Evolutionary conservation across 192 early-diverging fungal species (phyloP).

Genomic region (Backusella morwellensis): DNA sequence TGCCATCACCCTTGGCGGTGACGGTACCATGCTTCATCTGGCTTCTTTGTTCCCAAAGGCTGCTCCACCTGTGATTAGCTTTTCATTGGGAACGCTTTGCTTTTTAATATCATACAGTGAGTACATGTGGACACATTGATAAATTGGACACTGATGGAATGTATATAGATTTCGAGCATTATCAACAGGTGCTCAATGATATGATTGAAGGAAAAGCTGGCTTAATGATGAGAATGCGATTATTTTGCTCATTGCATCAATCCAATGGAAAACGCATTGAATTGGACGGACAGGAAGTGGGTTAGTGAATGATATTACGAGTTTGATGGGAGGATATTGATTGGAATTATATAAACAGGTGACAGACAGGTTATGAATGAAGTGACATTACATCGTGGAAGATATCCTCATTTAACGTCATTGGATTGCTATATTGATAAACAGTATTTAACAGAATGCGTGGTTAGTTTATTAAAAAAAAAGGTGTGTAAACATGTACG

Average conservation of each 20-base stretch:
- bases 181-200: conserved; percentile 51
- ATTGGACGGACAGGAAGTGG: conserved; percentile 46
- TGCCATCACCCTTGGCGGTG: conserved; percentile 90
- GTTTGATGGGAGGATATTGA: background rate
- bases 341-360: conserved; percentile 5
- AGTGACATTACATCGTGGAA: conserved; percentile 82
- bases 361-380: conserved; percentile 82
- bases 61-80: conserved; percentile 88
- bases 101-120: conserved; percentile 86
- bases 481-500: too few species aligned
- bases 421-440: conserved; percentile 81
- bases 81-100: conserved; percentile 89
- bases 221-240: conserved; percentile 76
- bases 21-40: conserved; percentile 88
- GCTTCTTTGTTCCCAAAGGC: conserved; percentile 73
- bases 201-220: conserved; percentile 65
- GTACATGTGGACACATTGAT: background rate
- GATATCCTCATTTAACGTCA: conserved; percentile 77
- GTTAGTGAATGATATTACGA: conserved; percentile 13
- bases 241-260: conserved; percentile 63
- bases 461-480: conserved; percentile 43
- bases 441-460: conserved; percentile 80
- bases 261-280: conserved; percentile 51
- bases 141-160: background rate
- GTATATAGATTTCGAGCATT: conserved; percentile 62